Evolutionary conservation across 2,329 filamentous ascomycete genomes (phyloP).

Genomic region (Fusarium pseudoanthophilum): DNA sequence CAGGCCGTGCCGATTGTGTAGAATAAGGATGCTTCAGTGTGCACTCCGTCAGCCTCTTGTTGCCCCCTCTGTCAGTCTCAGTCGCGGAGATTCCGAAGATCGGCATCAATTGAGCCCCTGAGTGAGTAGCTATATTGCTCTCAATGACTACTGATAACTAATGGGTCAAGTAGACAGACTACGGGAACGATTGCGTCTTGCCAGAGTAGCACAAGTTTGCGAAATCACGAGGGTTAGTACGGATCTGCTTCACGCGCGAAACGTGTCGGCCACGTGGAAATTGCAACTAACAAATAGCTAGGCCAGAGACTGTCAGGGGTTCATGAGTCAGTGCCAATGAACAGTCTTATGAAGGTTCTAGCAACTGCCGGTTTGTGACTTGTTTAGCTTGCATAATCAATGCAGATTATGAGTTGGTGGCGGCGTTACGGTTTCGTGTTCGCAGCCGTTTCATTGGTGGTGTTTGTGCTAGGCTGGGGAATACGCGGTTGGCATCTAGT

Average conservation of each 20-base stretch:
- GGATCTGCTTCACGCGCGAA: neutral
- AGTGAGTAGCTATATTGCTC: neutral
- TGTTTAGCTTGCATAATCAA: neutral
- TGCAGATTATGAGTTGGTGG: neutral
- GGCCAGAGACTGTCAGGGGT: neutral
- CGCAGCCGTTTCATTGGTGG: neutral
- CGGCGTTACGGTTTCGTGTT: neutral
- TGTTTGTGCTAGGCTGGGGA: neutral
- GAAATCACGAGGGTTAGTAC: neutral
- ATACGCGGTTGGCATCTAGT: neutral
- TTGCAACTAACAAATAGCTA: neutral
- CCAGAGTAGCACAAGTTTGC: neutral
- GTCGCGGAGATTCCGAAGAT: neutral
- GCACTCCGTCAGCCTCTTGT: neutral
- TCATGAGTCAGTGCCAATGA: constrained; percentile 14
- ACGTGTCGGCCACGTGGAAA: constrained; percentile 26
- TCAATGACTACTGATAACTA: neutral
- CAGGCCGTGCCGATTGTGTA: rapidly evolving
- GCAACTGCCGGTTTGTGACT: neutral
- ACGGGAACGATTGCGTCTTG: neutral
- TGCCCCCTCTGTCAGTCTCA: neutral
- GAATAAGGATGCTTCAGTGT: rapidly evolving
- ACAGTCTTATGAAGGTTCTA: neutral
- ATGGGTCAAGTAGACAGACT: neutral
- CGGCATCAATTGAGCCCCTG: neutral